phyloP scores from a whole-genome alignment of 2,329 filamentous ascomycete species.

The Colletotrichum lindemuthianum region DNA sequence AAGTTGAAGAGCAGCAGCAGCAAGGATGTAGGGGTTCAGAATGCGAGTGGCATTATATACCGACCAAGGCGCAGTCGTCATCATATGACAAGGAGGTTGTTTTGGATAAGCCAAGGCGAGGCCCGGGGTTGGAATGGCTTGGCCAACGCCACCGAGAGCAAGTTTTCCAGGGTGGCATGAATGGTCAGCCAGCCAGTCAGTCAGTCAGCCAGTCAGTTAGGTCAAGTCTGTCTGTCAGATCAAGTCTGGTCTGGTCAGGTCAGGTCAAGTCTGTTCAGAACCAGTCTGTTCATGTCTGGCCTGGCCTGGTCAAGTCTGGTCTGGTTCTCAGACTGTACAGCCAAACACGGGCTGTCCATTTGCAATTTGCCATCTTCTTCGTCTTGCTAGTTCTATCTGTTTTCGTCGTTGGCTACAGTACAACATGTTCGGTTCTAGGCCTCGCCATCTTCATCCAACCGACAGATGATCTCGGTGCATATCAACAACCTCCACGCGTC shows the following conservation, averaged over 20 bases:
- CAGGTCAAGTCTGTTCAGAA: no score
- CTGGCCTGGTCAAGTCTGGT: no score
- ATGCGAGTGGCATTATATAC: not conserved
- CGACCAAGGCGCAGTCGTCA: not conserved
- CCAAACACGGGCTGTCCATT: conserved; percentile 13
- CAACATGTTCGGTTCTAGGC: no score
- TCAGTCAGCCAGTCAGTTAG: no score
- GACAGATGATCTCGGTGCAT: conserved; percentile 29
- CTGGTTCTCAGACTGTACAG: conserved; percentile 2
- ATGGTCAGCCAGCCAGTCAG: not conserved
- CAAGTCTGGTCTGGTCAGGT: no score
- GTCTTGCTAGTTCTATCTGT: not conserved
- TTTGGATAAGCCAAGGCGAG: conserved; percentile 1
- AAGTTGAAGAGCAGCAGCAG: not conserved
- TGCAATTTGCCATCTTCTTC: conserved; percentile 5
- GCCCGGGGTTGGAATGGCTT: conserved; percentile 13
- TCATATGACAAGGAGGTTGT: not conserved
- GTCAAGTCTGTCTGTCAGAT: no score
- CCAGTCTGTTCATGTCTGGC: no score
- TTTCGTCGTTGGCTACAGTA: not conserved
- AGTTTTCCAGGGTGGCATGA: conserved; percentile 5
- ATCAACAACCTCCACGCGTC: conserved; percentile 20
- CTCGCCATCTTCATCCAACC: not conserved
- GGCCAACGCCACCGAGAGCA: conserved; percentile 27
- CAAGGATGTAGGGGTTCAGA: not conserved